Percentiles rank a stretch among this genome's conserved stretches.
Evolutionary conservation across 768 basidiomycete species (phyloP).

Genomic region (Termitomyces eurrhizus): DNA sequence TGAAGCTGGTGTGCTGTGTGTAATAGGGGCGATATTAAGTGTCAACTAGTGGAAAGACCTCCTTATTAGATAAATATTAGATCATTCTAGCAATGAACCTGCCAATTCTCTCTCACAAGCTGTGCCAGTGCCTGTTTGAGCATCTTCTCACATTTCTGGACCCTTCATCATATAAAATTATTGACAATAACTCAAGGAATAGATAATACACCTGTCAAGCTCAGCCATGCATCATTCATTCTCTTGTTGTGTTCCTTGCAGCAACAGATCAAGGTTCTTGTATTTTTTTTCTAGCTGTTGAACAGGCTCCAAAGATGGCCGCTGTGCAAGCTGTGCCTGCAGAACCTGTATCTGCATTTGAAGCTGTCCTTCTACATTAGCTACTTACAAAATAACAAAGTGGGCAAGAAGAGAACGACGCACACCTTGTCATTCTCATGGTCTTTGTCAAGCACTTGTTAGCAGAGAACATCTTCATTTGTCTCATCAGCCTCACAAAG

Average conservation of each 20-base stretch:
- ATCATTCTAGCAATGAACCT: conserved; percentile 40
- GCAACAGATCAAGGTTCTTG: conserved; percentile 68
- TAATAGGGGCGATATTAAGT: conserved; percentile 28
- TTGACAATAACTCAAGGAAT: not conserved
- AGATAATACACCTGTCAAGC: conserved; percentile 58
- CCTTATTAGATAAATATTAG: not conserved
- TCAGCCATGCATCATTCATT: conserved; percentile 85
- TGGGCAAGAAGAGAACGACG: not conserved
- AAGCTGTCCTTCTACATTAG: conserved; percentile 37
- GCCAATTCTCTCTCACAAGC: conserved; percentile 79
- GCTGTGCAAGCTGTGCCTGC: conserved; percentile 59
- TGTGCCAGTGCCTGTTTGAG: conserved; percentile 70
- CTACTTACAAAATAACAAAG: not conserved
- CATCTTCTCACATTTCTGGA: conserved; percentile 67
- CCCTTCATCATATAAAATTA: conserved; percentile 29
- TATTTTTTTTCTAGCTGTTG: conserved; percentile 69
- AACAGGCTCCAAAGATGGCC: conserved; percentile 65
- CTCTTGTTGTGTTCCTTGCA: conserved; percentile 80
- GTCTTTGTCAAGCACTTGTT: conserved; percentile 63
- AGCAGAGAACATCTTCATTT: conserved; percentile 56
- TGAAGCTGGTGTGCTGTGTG: conserved; percentile 18
- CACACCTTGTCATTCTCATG: conserved; percentile 66
- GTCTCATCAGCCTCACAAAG: conserved; percentile 58
- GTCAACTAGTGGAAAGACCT: conserved; percentile 19
- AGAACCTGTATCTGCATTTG: conserved; percentile 58